phyloP scores from a whole-genome alignment of 2,329 filamentous ascomycete species.

The Lasiodiplodia theobromae region DNA sequence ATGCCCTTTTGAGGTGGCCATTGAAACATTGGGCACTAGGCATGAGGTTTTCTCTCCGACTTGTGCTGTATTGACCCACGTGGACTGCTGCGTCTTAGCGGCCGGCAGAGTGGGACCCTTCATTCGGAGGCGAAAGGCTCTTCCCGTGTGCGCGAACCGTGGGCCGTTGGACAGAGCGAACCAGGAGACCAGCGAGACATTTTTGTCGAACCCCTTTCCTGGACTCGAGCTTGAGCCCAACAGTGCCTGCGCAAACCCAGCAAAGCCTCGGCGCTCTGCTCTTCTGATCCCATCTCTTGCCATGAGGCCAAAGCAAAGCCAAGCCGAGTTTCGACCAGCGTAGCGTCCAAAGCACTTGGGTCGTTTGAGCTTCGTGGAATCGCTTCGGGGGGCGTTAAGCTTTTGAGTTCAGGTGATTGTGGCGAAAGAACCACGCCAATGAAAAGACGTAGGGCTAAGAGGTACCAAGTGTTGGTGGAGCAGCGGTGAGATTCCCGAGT shows the following conservation, averaged over 20 bases:
- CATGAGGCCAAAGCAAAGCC: not conserved
- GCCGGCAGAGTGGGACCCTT: conserved; percentile 1
- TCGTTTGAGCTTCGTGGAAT: conserved; percentile 2
- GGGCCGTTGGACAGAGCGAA: not conserved
- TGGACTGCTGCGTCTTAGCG: not conserved
- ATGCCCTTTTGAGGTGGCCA: not conserved
- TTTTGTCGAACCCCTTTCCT: not conserved
- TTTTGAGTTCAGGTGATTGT: conserved; percentile 3
- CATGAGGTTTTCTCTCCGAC: not conserved
- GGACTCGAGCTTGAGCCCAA: not conserved
- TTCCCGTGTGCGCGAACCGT: not conserved
- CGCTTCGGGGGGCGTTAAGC: conserved; percentile 16
- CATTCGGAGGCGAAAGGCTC: not conserved
- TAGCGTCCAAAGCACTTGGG: not conserved
- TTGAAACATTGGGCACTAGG: conserved; percentile 1
- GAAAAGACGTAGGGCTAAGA: not conserved
- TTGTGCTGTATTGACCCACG: not conserved
- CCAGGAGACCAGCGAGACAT: not conserved
- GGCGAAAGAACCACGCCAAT: conserved; percentile 1
- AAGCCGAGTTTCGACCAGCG: not conserved
- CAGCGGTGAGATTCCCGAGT: not conserved
- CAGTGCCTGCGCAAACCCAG: not conserved
- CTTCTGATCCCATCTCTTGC: not conserved
- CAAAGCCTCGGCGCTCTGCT: not conserved
- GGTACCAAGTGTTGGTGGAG: not conserved